These are phyloP conservation scores for Hydnum rufescens DNA, from an alignment of 768 basidiomycete species.

Conservation along the genomic window DNA sequence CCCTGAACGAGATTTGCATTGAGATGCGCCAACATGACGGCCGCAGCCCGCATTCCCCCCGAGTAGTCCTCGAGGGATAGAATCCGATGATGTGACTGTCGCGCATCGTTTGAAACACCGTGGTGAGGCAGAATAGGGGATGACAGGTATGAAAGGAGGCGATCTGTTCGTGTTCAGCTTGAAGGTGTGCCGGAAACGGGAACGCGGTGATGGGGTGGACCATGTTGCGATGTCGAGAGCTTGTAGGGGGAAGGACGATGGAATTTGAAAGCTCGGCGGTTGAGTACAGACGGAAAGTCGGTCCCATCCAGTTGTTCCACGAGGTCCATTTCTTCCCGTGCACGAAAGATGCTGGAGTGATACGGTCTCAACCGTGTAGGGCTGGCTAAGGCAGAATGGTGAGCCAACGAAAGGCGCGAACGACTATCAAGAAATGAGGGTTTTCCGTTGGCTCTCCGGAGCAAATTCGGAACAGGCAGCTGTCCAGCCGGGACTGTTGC, in stretches of 20 bases:
- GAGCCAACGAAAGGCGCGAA: too few species aligned
- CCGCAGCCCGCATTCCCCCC: slow-evolving; percentile 93
- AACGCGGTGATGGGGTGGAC: too few species aligned
- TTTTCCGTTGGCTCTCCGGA: too few species aligned
- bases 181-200: slow-evolving; percentile 14
- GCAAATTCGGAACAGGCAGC: too few species aligned
- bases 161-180: too few species aligned
- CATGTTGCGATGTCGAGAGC: slow-evolving; percentile 74
- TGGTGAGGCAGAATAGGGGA: background rate
- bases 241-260: slow-evolving; percentile 57
- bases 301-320: slow-evolving; percentile 89
- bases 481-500: background rate
- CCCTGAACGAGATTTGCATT: slow-evolving; percentile 58
- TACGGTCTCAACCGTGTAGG: too few species aligned
- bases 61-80: slow-evolving; percentile 94
- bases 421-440: background rate
- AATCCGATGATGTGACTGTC: too few species aligned
- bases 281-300: slow-evolving; percentile 48
- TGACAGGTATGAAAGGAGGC: background rate
- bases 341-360: too few species aligned
- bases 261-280: slow-evolving; percentile 66
- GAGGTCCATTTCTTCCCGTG: slow-evolving; percentile 88
- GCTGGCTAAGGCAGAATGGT: too few species aligned
- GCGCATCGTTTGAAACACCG: too few species aligned
- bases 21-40: slow-evolving; percentile 93